A percentile compares a stretch with the other conserved stretches of the same genome.
Conservation (phyloP, 1,284 basidiomycete genomes). For the Leucoagaricus sp. region DNA sequence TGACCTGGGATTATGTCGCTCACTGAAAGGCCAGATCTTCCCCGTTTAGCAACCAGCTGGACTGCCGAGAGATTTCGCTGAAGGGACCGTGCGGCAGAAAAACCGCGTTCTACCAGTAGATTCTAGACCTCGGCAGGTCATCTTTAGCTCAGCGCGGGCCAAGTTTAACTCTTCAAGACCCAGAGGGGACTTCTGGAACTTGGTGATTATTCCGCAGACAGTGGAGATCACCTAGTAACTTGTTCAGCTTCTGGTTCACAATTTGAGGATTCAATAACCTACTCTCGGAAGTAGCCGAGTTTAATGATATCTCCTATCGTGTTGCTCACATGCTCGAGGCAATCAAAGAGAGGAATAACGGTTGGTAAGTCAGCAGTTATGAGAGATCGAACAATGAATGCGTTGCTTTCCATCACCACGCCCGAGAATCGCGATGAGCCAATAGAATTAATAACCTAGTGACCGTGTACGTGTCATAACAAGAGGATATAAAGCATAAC, state of each 20-base stretch:
- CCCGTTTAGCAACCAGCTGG: not conserved
- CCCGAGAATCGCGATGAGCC: not conserved
- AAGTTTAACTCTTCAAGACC: not conserved
- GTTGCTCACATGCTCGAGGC: too few species aligned
- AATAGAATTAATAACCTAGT: not conserved
- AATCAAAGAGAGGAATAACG: not conserved
- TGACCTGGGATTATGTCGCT: not conserved
- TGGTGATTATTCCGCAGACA: not conserved
- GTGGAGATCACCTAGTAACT: not conserved
- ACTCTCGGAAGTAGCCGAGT: not conserved
- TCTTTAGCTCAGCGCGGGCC: not conserved
- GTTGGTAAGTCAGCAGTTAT: not conserved
- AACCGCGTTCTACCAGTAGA: not conserved
- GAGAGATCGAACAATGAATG: not conserved
- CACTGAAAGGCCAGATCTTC: not conserved
- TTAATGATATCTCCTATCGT: not conserved
- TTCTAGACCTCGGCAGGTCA: not conserved
- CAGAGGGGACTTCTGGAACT: not conserved
- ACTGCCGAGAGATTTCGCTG: not conserved
- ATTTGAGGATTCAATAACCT: too few species aligned
- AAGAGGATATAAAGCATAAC: too few species aligned
- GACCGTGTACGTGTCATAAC: too few species aligned
- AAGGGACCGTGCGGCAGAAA: not conserved
- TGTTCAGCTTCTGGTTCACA: too few species aligned
- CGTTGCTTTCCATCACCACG: not conserved